A percentile compares a stretch with the other conserved stretches of the same genome.
Evolutionary conservation across 768 basidiomycete species (phyloP).

Genomic region (Strobilomyces confusus): DNA sequence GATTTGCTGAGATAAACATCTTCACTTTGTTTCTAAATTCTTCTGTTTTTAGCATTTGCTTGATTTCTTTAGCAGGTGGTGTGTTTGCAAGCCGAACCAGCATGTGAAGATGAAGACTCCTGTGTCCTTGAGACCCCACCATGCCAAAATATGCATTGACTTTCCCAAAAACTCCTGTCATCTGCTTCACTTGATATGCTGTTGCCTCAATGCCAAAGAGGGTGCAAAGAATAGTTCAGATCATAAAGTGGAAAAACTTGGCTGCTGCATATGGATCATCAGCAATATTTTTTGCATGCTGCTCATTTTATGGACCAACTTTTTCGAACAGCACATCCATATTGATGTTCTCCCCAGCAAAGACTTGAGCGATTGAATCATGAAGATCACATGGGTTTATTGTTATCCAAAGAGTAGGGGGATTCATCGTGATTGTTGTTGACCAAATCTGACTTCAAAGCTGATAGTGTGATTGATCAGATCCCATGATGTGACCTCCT

Average conservation of each 20-base stretch:
- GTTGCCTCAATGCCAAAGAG: neutral
- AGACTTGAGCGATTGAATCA: neutral
- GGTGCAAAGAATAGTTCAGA: accelerated
- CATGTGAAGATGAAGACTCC: slow-evolving; percentile 1
- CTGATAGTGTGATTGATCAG: neutral
- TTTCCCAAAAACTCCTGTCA: neutral
- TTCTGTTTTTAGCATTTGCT: neutral
- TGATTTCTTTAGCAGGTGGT: neutral
- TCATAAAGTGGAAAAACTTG: neutral
- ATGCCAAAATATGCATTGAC: neutral
- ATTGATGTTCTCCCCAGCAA: neutral
- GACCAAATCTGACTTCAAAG: neutral
- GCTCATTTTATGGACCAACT: neutral
- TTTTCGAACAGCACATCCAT: neutral
- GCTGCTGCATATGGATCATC: neutral
- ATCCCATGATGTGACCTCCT: neutral
- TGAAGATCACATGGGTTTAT: neutral
- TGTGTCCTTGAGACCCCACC: neutral
- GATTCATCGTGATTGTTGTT: neutral
- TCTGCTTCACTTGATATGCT: too few species aligned
- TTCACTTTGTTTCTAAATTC: neutral
- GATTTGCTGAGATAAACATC: neutral
- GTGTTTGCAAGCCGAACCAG: neutral
- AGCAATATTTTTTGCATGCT: neutral
- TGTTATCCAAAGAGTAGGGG: neutral